Conservation (phyloP, 2,329 filamentous ascomycete species). For the Cladosporium halotolerans region DNA sequence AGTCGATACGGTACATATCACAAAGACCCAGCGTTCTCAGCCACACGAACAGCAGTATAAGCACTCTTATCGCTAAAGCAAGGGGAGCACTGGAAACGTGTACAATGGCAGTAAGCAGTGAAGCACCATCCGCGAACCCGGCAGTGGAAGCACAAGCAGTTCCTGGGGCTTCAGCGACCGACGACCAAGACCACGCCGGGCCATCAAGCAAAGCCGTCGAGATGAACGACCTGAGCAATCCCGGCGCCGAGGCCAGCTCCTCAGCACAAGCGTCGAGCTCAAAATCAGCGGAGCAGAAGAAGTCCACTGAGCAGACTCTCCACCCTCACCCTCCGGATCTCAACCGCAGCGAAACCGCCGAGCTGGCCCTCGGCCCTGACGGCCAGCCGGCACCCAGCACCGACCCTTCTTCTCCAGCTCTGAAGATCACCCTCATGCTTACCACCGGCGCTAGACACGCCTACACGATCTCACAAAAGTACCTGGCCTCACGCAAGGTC, state of each 20-base stretch:
- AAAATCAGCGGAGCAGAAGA: not conserved
- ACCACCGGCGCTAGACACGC: conserved; percentile 73
- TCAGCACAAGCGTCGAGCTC: not conserved
- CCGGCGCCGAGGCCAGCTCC: not conserved
- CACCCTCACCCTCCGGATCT: conserved; percentile 1
- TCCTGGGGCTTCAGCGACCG: conserved; percentile 1
- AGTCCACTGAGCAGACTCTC: not conserved
- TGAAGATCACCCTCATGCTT: conserved; percentile 76
- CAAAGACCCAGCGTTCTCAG: not conserved
- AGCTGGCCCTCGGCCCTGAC: conserved; percentile 9
- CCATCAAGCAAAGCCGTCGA: conserved; percentile 6
- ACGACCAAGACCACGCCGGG: not conserved
- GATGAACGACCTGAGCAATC: not conserved
- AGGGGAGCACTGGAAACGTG: not conserved
- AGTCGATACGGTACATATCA: not conserved
- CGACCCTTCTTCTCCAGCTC: conserved; percentile 31
- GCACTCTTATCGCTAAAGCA: not conserved
- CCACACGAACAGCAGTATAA: not conserved
- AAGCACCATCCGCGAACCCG: conserved; percentile 1
- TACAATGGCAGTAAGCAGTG: conserved; percentile 1
- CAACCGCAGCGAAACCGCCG: conserved; percentile 11
- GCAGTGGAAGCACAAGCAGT: conserved; percentile 3
- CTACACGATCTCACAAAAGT: conserved; percentile 83
- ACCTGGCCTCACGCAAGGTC: conserved; percentile 74
- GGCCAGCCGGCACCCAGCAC: conserved; percentile 5